phyloP scores from a whole-genome alignment of 345 rosid genomes.

The thale cress (Arabidopsis thaliana) region TAIR10.1 NC_003076.8:17657001-17657500 shows the following conservation, averaged over 20 bases:
- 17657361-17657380: not conserved
- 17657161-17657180: slow-evolving; percentile 28
- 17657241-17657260: slow-evolving; percentile 86
- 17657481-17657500: not conserved
- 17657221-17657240: slow-evolving; percentile 41
- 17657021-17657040: not conserved
- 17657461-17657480: not conserved
- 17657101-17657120: slow-evolving; percentile 41
- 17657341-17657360: slow-evolving; percentile 89
- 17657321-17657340: slow-evolving; percentile 81
- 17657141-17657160: slow-evolving; percentile 24
- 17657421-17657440: slow-evolving; percentile 10
- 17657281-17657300: slow-evolving; percentile 83
- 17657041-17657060: slow-evolving; percentile 25
- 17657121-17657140: slow-evolving; percentile 41
- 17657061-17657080: slow-evolving; percentile 46
- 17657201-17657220: slow-evolving; percentile 39
- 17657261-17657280: slow-evolving; percentile 79
- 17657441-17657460: not conserved
- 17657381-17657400: too few species aligned
- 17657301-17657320: slow-evolving; percentile 91
- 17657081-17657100: slow-evolving; percentile 29
- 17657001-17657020: slow-evolving; percentile 27
- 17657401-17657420: too few species aligned
- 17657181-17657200: slow-evolving; percentile 22